These are phyloP conservation scores for Ascocoryne sarcoides DNA, from an alignment of 2,329 filamentous ascomycete species.

Conservation along the genomic window DNA sequence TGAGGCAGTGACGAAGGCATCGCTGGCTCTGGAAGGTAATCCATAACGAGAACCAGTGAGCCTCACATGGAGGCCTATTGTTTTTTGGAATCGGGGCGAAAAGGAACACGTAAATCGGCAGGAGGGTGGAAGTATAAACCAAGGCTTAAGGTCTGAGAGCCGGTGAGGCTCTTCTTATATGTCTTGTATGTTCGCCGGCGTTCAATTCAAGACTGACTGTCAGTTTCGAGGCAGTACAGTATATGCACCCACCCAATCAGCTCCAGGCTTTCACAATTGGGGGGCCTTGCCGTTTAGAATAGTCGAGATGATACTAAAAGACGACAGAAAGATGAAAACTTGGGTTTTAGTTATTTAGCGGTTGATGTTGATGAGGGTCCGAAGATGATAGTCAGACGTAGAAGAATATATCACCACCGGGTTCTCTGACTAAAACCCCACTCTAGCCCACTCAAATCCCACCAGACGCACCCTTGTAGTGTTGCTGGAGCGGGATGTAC, in stretches of 20 bases:
- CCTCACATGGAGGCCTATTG: background rate
- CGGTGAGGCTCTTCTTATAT: background rate
- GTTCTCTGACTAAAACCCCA: background rate
- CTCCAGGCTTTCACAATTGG: background rate
- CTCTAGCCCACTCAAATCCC: background rate
- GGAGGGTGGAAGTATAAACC: background rate
- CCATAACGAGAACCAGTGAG: conserved; percentile 11
- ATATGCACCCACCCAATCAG: background rate
- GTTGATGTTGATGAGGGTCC: background rate
- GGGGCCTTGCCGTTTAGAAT: background rate
- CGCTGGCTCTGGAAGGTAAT: conserved; percentile 19
- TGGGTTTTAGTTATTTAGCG: background rate
- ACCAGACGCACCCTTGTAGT: too few species aligned
- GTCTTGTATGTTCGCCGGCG: background rate
- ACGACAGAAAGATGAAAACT: background rate
- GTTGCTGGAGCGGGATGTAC: too few species aligned
- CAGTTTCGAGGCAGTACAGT: background rate
- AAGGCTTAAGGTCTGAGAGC: background rate
- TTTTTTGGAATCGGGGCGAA: too few species aligned
- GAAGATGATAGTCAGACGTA: background rate
- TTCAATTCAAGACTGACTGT: background rate
- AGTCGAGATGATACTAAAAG: background rate
- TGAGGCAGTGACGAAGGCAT: conserved; percentile 19
- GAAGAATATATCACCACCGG: background rate
- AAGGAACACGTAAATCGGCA: too few species aligned